phyloP scores from a whole-genome alignment of 2,329 filamentous ascomycete species.

The Tolypocladium ophioglossoides region DNA sequence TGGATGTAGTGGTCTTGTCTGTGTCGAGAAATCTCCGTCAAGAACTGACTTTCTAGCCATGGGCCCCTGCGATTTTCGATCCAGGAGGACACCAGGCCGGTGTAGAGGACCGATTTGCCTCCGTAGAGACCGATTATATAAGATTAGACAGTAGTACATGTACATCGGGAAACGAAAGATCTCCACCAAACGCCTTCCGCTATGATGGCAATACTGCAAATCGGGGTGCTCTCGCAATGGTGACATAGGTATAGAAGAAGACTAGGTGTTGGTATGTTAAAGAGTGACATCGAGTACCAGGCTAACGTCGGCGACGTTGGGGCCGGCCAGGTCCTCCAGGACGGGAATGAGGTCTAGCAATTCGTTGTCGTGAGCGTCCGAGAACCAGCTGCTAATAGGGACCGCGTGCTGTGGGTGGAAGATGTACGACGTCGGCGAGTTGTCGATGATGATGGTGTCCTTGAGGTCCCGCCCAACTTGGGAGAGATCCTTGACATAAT shows the following conservation, averaged over 20 bases:
- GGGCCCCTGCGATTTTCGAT: conserved; percentile 4
- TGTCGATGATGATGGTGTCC: conserved; percentile 99
- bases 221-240: conserved; percentile 21
- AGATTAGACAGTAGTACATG: conserved; percentile 42
- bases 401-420: conserved; percentile 99
- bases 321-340: conserved; percentile 86
- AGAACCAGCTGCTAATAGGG: conserved; percentile 99
- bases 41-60: conserved; percentile 2
- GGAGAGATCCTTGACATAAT: conserved; percentile 98
- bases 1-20: conserved; percentile 19
- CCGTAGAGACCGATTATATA: conserved; percentile 27
- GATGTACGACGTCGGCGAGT: conserved; percentile 97
- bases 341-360: conserved; percentile 94
- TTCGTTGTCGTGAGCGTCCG: conserved; percentile 98
- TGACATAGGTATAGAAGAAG: conserved; percentile 18
- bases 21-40: conserved; percentile 10
- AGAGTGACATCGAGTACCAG: conserved; percentile 88
- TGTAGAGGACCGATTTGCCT: conserved; percentile 1
- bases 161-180: conserved; percentile 37
- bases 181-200: conserved; percentile 45
- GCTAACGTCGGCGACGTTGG: conserved; percentile 90
- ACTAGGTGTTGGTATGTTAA: conserved; percentile 30
- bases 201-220: conserved; percentile 34
- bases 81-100: conserved; percentile 1
- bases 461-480: conserved; percentile 92